Percentiles rank a stretch among this genome's conserved stretches.
phyloP scores from a whole-genome alignment of 164 flowering plant genomes.

The Vitis amurensis region DNA sequence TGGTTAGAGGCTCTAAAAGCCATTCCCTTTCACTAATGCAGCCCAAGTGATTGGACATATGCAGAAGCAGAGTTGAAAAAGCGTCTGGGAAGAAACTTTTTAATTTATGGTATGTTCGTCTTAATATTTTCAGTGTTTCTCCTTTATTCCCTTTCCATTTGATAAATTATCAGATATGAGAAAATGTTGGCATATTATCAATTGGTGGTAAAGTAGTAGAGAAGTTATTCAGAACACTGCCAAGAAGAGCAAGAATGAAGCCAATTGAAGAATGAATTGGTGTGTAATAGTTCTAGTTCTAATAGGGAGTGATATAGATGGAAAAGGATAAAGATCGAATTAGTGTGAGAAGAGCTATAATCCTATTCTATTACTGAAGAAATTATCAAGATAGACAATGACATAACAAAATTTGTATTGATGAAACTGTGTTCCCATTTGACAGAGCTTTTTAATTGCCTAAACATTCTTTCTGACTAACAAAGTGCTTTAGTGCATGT shows the following conservation, averaged over 20 bases:
- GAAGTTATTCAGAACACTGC: not conserved
- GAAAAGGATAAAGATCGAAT: not conserved
- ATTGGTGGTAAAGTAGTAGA: not conserved
- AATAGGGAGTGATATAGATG: not conserved
- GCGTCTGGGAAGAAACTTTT: slow-evolving; percentile 72
- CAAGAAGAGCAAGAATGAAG: not conserved
- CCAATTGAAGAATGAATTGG: too few relatives aligned
- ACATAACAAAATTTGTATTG: not conserved
- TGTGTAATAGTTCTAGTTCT: not conserved
- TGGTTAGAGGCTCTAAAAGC: too few relatives aligned
- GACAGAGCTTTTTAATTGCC: too few relatives aligned
- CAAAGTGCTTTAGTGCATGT: too few relatives aligned
- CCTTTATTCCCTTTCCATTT: not conserved
- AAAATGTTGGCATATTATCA: not conserved
- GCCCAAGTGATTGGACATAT: slow-evolving; percentile 97
- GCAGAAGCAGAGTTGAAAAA: slow-evolving; percentile 76
- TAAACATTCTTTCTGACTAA: too few relatives aligned
- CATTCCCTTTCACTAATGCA: slow-evolving; percentile 29
- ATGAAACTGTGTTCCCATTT: not conserved
- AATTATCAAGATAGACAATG: not conserved
- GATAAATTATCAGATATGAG: not conserved
- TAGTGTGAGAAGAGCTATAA: not conserved
- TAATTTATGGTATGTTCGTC: slow-evolving; percentile 67
- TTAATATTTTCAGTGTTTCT: not conserved
- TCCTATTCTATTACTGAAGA: not conserved